A percentile compares a stretch with the other conserved stretches of the same genome.
Conservation (phyloP, 2,329 filamentous ascomycete genomes). For the Alternaria burnsii region DNA sequence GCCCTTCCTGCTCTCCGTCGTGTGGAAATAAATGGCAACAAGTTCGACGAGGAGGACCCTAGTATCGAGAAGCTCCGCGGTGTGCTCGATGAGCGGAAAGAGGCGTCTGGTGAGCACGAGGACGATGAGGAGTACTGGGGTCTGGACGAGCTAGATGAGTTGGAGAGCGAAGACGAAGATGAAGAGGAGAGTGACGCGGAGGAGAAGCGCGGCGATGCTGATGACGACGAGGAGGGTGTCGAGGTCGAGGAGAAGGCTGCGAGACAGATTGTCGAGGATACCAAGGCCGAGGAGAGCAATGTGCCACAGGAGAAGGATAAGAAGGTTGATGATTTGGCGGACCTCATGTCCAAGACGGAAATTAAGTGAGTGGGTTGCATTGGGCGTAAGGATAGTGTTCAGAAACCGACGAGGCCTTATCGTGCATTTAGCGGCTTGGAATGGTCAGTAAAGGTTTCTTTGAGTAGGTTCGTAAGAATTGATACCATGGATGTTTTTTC, state of each 20-base stretch:
- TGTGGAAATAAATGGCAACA: conserved; percentile 96
- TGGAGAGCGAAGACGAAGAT: conserved; percentile 87
- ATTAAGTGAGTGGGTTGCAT: conserved; percentile 38
- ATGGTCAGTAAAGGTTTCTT: background rate
- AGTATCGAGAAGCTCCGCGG: conserved; percentile 73
- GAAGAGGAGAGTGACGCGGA: conserved; percentile 72
- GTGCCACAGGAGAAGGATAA: conserved; percentile 75
- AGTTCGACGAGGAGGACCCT: conserved; percentile 85
- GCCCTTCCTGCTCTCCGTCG: conserved; percentile 79
- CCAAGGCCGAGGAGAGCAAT: conserved; percentile 77
- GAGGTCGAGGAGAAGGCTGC: conserved; percentile 52
- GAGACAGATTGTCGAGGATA: conserved; percentile 71
- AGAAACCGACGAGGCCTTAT: background rate
- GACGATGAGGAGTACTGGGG: conserved; percentile 62
- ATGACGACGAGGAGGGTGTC: conserved; percentile 72
- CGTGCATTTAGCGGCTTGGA: conserved; percentile 18
- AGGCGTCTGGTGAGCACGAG: conserved; percentile 61
- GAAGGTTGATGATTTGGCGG: conserved; percentile 82
- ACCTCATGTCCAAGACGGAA: conserved; percentile 75
- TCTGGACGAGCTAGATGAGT: conserved; percentile 73
- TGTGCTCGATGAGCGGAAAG: conserved; percentile 76
- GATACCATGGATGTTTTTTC: conserved; percentile 14
- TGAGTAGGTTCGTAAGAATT: conserved; percentile 2
- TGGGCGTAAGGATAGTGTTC: background rate
- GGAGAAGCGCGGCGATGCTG: conserved; percentile 69